Conservation (phyloP, 352 stramenopile species). For the Phytopythium ostracodes region DNA sequence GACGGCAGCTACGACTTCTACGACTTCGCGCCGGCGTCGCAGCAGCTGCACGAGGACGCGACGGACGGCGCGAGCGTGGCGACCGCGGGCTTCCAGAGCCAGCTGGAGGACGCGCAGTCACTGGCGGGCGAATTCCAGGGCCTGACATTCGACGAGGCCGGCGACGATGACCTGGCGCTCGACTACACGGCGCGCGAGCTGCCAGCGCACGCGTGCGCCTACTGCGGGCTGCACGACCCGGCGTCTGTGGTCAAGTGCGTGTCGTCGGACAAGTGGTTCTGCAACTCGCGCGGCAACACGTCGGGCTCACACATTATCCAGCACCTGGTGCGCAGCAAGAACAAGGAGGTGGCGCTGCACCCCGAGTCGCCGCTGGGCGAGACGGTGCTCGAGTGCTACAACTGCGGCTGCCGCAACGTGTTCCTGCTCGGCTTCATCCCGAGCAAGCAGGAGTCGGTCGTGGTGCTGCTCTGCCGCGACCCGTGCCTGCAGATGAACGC, state of each 20-base stretch:
- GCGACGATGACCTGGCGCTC: slow-evolving; percentile 58
- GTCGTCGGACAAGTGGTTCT: slow-evolving; percentile 97
- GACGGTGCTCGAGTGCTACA: slow-evolving; percentile 99
- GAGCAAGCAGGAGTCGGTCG: slow-evolving; percentile 93
- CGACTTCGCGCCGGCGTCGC: slow-evolving; percentile 40
- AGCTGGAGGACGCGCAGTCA: slow-evolving; percentile 27
- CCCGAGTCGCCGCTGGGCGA: slow-evolving; percentile 96
- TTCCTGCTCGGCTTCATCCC: slow-evolving; percentile 99
- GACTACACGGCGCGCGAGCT: slow-evolving; percentile 75
- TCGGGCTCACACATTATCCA: slow-evolving; percentile 97
- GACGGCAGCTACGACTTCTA: slow-evolving; percentile 48
- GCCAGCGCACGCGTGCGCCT: slow-evolving; percentile 92
- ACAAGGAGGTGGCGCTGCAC: slow-evolving; percentile 90
- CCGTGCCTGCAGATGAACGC: slow-evolving; percentile 95
- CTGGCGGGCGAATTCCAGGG: slow-evolving; percentile 49
- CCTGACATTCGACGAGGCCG: slow-evolving; percentile 67
- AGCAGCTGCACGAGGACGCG: neutral
- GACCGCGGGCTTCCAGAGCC: slow-evolving; percentile 25
- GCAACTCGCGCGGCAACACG: slow-evolving; percentile 94
- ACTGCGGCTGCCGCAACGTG: slow-evolving; percentile 97
- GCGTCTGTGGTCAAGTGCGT: slow-evolving; percentile 96
- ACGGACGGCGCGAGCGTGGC: neutral
- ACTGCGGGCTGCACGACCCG: slow-evolving; percentile 97
- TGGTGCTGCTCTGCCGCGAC: slow-evolving; percentile 97
- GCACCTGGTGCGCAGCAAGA: slow-evolving; percentile 95